phyloP scores from a whole-genome alignment of 2,329 filamentous ascomycete genomes.

The Sclerotinia nivalis region DNA sequence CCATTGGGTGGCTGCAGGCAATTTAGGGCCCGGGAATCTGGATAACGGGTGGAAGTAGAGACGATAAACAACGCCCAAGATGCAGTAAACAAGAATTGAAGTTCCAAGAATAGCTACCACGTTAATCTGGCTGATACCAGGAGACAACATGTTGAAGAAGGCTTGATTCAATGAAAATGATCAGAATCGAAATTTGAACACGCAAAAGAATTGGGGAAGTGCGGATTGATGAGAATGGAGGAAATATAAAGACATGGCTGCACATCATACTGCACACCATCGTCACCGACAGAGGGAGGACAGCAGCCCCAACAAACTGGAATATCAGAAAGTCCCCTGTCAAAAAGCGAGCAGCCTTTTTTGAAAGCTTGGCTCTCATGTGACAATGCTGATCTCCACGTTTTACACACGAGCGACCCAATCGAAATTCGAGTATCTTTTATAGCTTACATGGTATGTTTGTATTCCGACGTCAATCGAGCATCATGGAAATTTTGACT shows the following conservation, averaged over 20 bases:
- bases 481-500: conserved; percentile 1
- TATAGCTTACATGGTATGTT: background rate
- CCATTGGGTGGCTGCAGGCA: conserved; percentile 18
- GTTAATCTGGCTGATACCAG: background rate
- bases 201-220: conserved; percentile 9
- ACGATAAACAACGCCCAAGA: conserved; percentile 16
- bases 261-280: background rate
- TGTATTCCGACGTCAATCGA: conserved; percentile 5
- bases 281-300: background rate
- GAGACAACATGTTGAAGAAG: conserved; percentile 11
- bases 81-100: conserved; percentile 17
- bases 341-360: background rate
- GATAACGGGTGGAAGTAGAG: conserved; percentile 24
- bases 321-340: background rate
- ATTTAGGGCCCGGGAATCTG: conserved; percentile 21
- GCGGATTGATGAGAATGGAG: background rate
- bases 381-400: conserved; percentile 7
- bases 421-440: background rate
- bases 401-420: conserved; percentile 3
- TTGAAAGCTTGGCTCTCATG: background rate
- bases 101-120: conserved; percentile 10
- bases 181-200: background rate
- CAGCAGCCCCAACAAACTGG: conserved; percentile 6
- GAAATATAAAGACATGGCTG: conserved; percentile 6
- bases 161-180: background rate